A percentile compares a stretch with the other conserved stretches of the same genome.
Evolutionary conservation across 176 grass and related monocot genomes (phyloP).

Genomic region (Bonia amplexicaulis): DNA sequence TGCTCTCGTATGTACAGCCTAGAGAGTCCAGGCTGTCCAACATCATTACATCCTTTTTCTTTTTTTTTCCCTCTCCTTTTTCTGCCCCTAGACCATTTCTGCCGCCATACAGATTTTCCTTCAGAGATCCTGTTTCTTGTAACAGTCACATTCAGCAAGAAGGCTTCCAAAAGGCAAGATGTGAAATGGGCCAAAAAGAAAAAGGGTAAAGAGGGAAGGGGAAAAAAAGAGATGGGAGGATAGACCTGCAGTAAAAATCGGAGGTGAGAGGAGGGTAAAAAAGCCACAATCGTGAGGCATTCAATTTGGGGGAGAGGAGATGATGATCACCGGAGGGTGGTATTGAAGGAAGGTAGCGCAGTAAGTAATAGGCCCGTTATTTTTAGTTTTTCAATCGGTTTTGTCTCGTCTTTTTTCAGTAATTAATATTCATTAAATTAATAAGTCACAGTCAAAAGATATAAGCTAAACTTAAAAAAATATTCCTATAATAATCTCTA

Average conservation of each 20-base stretch:
- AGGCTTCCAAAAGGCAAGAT: conserved; percentile 11
- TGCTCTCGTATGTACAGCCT: not conserved
- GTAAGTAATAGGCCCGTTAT: too few relatives aligned
- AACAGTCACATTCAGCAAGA: conserved; percentile 20
- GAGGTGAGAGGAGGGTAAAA: not conserved
- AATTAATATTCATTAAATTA: too few relatives aligned
- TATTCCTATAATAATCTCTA: too few relatives aligned
- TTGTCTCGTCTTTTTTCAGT: too few relatives aligned
- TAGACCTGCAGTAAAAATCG: not conserved
- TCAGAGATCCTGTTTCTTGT: not conserved
- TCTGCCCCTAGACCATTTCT: not conserved
- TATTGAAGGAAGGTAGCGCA: not conserved
- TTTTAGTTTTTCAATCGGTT: too few relatives aligned
- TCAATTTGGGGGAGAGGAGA: conserved; percentile 3
- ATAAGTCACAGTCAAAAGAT: too few relatives aligned
- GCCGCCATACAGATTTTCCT: not conserved
- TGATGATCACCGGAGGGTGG: conserved; percentile 22
- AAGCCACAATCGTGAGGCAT: conserved; percentile 33
- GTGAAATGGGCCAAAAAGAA: not conserved
- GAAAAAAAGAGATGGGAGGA: not conserved
- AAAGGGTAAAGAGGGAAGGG: not conserved
- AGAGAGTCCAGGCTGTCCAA: not conserved
- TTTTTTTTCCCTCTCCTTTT: not conserved
- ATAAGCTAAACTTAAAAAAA: too few relatives aligned
- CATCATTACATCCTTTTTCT: conserved; percentile 15